Conservation (phyloP, 2,329 filamentous ascomycete genomes). For the Epichloe sylvatica region DNA sequence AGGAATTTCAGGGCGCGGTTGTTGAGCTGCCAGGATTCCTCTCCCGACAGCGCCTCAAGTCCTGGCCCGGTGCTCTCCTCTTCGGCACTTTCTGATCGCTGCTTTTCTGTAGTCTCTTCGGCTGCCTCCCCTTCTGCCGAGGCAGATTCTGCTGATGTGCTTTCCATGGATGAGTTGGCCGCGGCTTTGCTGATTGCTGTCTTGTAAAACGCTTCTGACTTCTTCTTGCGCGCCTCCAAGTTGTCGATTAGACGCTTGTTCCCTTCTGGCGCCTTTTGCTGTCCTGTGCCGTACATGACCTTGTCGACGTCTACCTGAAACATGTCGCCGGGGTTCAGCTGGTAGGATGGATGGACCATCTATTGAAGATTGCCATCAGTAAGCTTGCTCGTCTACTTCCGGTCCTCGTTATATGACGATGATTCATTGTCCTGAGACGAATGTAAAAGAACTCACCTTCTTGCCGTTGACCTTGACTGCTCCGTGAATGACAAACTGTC, state of each 20-base stretch:
- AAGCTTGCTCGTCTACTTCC: background rate
- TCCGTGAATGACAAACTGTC: conserved; percentile 88
- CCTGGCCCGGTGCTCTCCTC: background rate
- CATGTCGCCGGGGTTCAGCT: conserved; percentile 93
- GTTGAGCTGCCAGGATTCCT: conserved; percentile 15
- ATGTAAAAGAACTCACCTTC: conserved; percentile 44
- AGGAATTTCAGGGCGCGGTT: conserved; percentile 15
- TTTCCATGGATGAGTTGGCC: background rate
- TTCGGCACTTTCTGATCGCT: background rate
- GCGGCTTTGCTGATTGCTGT: conserved; percentile 7
- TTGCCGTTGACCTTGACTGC: conserved; percentile 92
- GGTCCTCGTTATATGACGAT: background rate
- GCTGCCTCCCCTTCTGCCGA: conserved; percentile 6
- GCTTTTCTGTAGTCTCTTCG: background rate
- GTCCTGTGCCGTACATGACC: conserved; percentile 78
- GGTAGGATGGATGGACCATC: conserved; percentile 88
- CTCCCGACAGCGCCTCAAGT: conserved; percentile 9
- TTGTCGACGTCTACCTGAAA: conserved; percentile 87
- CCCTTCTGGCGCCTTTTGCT: conserved; percentile 39
- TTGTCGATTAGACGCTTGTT: conserved; percentile 13
- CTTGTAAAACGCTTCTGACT: conserved; percentile 13
- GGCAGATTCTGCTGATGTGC: conserved; percentile 10
- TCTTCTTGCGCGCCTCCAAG: conserved; percentile 15
- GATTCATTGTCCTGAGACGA: background rate
- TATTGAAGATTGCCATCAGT: conserved; percentile 22